A percentile compares a stretch with the other conserved stretches of the same genome.
Evolutionary conservation across 768 basidiomycete species (phyloP).

Genomic region (Podaxis mareebaensis): DNA sequence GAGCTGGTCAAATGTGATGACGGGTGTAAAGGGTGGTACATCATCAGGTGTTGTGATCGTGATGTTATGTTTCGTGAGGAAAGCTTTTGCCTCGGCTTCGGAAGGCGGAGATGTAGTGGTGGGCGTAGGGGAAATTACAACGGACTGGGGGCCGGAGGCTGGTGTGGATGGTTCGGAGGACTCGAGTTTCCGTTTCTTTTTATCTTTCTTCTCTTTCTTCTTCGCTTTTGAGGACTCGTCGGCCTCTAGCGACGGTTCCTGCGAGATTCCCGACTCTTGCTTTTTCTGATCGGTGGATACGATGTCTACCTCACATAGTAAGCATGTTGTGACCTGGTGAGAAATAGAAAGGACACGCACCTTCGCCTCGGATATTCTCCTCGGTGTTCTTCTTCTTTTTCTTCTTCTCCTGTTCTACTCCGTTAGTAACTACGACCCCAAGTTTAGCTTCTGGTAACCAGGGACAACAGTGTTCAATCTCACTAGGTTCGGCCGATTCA

Average conservation of each 20-base stretch:
- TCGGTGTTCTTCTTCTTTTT: constrained; percentile 14
- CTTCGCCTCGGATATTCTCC: constrained; percentile 7
- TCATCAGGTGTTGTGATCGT: constrained; percentile 61
- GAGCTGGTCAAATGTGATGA: constrained; percentile 76
- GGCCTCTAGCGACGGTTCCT: background rate
- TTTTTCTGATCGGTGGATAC: background rate
- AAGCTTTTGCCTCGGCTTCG: constrained; percentile 52
- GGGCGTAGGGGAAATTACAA: constrained; percentile 18
- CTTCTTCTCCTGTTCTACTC: constrained; percentile 16
- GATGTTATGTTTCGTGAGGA: constrained; percentile 71
- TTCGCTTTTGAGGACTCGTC: constrained; percentile 15
- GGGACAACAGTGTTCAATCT: constrained; percentile 22
- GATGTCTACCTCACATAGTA: background rate
- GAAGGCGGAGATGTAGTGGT: constrained; percentile 28
- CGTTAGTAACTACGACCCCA: background rate
- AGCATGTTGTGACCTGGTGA: background rate
- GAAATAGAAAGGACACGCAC: background rate
- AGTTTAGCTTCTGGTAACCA: background rate
- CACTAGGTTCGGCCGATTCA: constrained; percentile 24
- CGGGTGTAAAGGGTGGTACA: constrained; percentile 53
- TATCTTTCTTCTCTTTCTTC: constrained; percentile 36
- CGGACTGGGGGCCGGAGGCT: constrained; percentile 19
- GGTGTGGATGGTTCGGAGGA: constrained; percentile 22
- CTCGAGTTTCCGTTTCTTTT: constrained; percentile 44
- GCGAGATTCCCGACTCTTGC: background rate